Evolutionary conservation across 192 early-diverging fungal species (phyloP).

Genomic region (Coemansia sp.): DNA sequence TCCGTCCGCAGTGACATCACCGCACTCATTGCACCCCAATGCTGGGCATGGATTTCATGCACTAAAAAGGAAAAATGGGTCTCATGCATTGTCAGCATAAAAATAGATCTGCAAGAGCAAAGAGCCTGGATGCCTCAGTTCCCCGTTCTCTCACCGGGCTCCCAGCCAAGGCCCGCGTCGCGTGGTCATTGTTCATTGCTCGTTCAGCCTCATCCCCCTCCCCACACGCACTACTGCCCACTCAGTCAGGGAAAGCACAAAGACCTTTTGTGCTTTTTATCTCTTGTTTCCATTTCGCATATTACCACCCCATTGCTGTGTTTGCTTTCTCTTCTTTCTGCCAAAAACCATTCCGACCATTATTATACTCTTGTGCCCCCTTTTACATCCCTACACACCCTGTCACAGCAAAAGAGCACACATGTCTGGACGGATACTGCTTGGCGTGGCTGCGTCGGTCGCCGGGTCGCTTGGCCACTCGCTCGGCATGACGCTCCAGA

Average conservation of each 20-base stretch:
- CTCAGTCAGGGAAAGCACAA: background rate
- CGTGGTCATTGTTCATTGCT: too few species aligned
- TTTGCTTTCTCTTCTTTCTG: background rate
- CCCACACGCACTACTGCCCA: background rate
- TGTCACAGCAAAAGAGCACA: background rate
- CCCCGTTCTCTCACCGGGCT: too few species aligned
- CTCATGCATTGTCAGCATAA: too few species aligned
- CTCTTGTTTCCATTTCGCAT: background rate
- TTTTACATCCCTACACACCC: background rate
- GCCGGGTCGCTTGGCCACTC: conserved; percentile 72
- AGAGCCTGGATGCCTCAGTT: too few species aligned
- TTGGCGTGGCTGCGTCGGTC: conserved; percentile 65
- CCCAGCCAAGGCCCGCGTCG: too few species aligned
- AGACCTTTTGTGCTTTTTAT: background rate
- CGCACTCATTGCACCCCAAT: too few species aligned
- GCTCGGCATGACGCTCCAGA: conserved; percentile 74
- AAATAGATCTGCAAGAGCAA: too few species aligned
- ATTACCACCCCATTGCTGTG: background rate
- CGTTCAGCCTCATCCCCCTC: background rate
- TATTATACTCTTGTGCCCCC: background rate
- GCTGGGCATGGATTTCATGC: too few species aligned
- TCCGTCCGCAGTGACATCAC: too few species aligned
- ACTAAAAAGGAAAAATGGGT: too few species aligned
- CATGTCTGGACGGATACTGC: conserved; percentile 42
- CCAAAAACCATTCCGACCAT: background rate